Evolutionary conservation across 176 grass and related monocot genomes (phyloP).

Genomic region (Luzula sylvatica): DNA sequence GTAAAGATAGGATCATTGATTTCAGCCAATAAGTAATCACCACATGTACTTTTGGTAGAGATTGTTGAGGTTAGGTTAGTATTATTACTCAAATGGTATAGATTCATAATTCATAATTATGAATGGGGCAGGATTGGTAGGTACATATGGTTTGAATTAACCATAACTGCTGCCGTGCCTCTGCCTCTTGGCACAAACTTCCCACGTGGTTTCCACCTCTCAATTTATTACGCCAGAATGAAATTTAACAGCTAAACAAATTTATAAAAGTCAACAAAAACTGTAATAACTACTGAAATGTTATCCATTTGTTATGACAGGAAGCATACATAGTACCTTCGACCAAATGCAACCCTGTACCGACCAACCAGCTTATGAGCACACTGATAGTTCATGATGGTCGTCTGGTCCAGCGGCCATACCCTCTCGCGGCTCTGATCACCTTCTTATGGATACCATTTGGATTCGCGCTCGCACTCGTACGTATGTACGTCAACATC

Average conservation of each 20-base stretch:
- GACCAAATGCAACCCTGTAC: constrained; percentile 50
- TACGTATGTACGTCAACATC: constrained; percentile 85
- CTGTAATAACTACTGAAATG: not conserved
- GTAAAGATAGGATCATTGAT: too few species aligned
- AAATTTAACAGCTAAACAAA: not conserved
- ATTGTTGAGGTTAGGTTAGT: not conserved
- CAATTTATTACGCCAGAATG: constrained; percentile 10
- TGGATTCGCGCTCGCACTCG: constrained; percentile 64
- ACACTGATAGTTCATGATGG: constrained; percentile 86
- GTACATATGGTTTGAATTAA: constrained; percentile 17
- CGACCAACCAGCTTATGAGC: constrained; percentile 50
- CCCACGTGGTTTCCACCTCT: not conserved
- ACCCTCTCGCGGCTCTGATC: constrained; percentile 66
- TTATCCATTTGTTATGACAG: constrained; percentile 14
- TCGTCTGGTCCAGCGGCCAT: constrained; percentile 60
- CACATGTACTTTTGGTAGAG: not conserved
- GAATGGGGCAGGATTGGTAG: constrained; percentile 1
- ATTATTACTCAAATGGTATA: too few species aligned
- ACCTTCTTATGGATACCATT: constrained; percentile 96
- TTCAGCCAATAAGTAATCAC: too few species aligned
- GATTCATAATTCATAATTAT: too few species aligned
- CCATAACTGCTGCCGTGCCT: constrained; percentile 22
- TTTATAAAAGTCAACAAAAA: too few species aligned
- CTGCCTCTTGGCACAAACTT: constrained; percentile 4
- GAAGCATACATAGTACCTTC: constrained; percentile 61